phyloP scores from a whole-genome alignment of 2,329 filamentous ascomycete species.

The Chaetothyriales sp. region DNA sequence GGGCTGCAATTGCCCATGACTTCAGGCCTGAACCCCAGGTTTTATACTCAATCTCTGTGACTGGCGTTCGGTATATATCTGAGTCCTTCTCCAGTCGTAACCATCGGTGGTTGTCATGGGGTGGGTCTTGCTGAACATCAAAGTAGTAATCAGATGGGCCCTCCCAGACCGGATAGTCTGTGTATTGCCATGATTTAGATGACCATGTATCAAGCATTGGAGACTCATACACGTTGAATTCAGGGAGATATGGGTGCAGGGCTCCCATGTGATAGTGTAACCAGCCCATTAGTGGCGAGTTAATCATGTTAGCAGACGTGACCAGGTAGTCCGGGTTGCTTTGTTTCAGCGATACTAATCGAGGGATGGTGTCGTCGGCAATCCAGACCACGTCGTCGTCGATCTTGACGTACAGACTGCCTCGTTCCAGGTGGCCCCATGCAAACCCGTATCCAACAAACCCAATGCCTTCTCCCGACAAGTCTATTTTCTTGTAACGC shows the following conservation, averaged over 20 bases:
- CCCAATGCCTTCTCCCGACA: slow-evolving; percentile 23
- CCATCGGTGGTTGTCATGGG: slow-evolving; percentile 34
- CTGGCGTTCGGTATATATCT: slow-evolving; percentile 29
- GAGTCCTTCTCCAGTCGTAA: slow-evolving; percentile 26
- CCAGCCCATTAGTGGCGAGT: slow-evolving; percentile 38
- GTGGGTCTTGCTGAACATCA: slow-evolving; percentile 16
- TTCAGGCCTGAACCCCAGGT: slow-evolving; percentile 13
- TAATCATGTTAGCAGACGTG: slow-evolving; percentile 43
- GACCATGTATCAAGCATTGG: slow-evolving; percentile 5
- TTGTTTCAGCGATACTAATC: slow-evolving; percentile 39
- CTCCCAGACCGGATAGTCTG: slow-evolving; percentile 22
- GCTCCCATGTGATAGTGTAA: slow-evolving; percentile 40
- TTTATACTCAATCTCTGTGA: slow-evolving; percentile 34
- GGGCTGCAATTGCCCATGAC: slow-evolving; percentile 21
- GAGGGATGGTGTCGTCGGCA: slow-evolving; percentile 35
- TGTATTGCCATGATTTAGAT: slow-evolving; percentile 23
- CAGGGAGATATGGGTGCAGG: slow-evolving; percentile 40
- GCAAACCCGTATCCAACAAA: slow-evolving; percentile 20
- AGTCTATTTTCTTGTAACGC: slow-evolving; percentile 25
- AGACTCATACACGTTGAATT: slow-evolving; percentile 18
- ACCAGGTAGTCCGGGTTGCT: slow-evolving; percentile 36
- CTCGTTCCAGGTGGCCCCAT: slow-evolving; percentile 13
- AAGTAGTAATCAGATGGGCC: slow-evolving; percentile 20
- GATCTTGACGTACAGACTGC: slow-evolving; percentile 30
- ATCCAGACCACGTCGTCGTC: slow-evolving; percentile 33